phyloP scores from a whole-genome alignment of 2,329 filamentous ascomycete species.

The Fusarium austroafricanum region DNA sequence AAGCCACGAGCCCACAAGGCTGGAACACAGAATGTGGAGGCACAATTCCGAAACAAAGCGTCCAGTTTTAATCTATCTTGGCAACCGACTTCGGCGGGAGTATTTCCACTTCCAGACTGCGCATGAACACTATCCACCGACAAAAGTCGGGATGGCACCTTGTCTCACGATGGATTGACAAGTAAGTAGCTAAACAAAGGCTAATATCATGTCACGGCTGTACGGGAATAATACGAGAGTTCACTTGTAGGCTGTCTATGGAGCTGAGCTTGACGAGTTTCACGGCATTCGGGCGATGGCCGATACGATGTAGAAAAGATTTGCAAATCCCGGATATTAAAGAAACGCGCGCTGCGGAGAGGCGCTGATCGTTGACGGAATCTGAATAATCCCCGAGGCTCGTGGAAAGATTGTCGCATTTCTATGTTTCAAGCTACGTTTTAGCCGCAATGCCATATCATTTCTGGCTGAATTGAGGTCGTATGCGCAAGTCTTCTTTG shows the following conservation, averaged over 20 bases:
- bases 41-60: constrained; percentile 19
- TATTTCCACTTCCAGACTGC: constrained; percentile 24
- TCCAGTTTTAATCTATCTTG: constrained; percentile 20
- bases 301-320: constrained; percentile 29
- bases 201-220: neutral
- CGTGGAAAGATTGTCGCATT: constrained; percentile 28
- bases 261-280: constrained; percentile 27
- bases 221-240: constrained; percentile 20
- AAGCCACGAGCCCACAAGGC: constrained; percentile 30
- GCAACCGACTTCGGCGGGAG: constrained; percentile 11
- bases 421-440: constrained; percentile 26
- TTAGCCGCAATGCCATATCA: constrained; percentile 13
- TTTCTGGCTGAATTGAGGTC: neutral
- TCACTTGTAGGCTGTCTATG: constrained; percentile 19
- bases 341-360: constrained; percentile 11
- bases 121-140: constrained; percentile 24
- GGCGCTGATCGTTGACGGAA: constrained; percentile 28
- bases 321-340: constrained; percentile 8
- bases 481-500: neutral
- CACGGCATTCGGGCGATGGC: constrained; percentile 35
- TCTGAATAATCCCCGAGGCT: constrained; percentile 28
- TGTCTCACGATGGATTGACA: constrained; percentile 12
- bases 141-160: constrained; percentile 33
- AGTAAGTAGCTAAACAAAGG: neutral
- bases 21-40: constrained; percentile 31